Percentiles rank a stretch among this genome's conserved stretches.
These are phyloP conservation scores for Alternaria sp. DNA, from an alignment of 2,329 filamentous ascomycete genomes.

Conservation along the genomic window DNA sequence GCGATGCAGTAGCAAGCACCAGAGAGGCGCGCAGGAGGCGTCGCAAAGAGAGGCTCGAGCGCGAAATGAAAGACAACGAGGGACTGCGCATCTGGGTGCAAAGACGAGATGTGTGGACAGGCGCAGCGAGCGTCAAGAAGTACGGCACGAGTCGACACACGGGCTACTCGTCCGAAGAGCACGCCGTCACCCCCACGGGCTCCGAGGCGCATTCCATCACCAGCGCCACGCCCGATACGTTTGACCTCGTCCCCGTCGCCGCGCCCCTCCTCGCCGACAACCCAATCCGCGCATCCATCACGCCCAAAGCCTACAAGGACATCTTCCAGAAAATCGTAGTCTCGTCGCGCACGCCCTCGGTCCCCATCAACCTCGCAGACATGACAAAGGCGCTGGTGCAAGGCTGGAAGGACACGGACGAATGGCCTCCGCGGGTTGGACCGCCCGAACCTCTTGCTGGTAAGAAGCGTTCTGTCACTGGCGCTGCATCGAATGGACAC, in stretches of 20 bases:
- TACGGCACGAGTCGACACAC: constrained; percentile 27
- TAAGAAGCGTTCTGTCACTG: constrained; percentile 41
- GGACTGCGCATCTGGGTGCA: constrained; percentile 82
- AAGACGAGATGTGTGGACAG: constrained; percentile 84
- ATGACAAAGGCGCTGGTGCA: constrained; percentile 82
- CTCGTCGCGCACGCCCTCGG: constrained; percentile 79
- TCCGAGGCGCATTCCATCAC: constrained; percentile 15
- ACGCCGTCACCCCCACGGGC: constrained; percentile 10
- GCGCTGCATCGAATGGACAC: constrained; percentile 21
- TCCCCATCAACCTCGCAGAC: constrained; percentile 86
- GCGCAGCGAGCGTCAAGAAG: constrained; percentile 64
- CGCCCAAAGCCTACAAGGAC: constrained; percentile 74
- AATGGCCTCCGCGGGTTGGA: constrained; percentile 80
- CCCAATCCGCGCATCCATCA: constrained; percentile 79
- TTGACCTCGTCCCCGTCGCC: constrained; percentile 71
- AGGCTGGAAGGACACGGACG: constrained; percentile 91
- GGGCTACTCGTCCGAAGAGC: constrained; percentile 18
- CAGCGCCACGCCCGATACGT: constrained; percentile 19
- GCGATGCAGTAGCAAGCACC: constrained; percentile 44
- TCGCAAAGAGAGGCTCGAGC: constrained; percentile 47
- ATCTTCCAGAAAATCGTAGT: constrained; percentile 91
- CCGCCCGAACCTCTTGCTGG: constrained; percentile 57
- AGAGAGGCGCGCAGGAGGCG: constrained; percentile 47
- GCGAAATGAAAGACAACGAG: constrained; percentile 72
- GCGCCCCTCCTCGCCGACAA: constrained; percentile 77